phyloP scores from a whole-genome alignment of 805 yeast species.

The Myxozyma sirexii region DNA sequence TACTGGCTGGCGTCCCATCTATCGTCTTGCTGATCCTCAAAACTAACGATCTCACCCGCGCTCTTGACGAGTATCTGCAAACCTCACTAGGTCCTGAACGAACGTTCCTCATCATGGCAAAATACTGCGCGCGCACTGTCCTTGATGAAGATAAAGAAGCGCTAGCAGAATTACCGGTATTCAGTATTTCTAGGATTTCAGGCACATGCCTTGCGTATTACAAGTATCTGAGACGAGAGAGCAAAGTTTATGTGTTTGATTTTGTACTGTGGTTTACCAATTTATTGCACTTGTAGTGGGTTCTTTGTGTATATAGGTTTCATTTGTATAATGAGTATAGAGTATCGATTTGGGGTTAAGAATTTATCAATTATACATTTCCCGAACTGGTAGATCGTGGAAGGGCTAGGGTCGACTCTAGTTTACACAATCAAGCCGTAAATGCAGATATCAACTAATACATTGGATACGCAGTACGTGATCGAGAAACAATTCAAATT shows the following conservation, averaged over 20 bases:
- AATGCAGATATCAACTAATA: too few species aligned
- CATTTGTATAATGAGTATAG: neutral
- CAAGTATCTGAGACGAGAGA: conserved; percentile 12
- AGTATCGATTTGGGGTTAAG: too few species aligned
- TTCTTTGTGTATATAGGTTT: neutral
- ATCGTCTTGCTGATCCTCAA: conserved; percentile 83
- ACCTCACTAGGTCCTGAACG: conserved; percentile 86
- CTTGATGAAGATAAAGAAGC: conserved; percentile 54
- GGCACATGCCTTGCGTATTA: conserved; percentile 6
- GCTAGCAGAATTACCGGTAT: neutral
- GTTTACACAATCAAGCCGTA: too few species aligned
- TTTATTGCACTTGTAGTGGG: neutral
- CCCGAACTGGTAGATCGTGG: too few species aligned
- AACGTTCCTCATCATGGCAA: conserved; percentile 85
- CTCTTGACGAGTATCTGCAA: conserved; percentile 78
- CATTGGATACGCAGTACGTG: too few species aligned
- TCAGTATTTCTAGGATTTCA: neutral
- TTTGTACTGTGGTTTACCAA: conserved; percentile 18
- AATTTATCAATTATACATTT: too few species aligned
- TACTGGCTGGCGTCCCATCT: conserved; percentile 78
- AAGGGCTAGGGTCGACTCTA: too few species aligned
- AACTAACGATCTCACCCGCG: conserved; percentile 91
- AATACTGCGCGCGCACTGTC: conserved; percentile 82
- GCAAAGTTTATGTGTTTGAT: conserved; percentile 16
- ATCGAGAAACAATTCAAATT: neutral